Conservation (phyloP, 177 flowering plant species). For the Telopea speciosissima region DNA sequence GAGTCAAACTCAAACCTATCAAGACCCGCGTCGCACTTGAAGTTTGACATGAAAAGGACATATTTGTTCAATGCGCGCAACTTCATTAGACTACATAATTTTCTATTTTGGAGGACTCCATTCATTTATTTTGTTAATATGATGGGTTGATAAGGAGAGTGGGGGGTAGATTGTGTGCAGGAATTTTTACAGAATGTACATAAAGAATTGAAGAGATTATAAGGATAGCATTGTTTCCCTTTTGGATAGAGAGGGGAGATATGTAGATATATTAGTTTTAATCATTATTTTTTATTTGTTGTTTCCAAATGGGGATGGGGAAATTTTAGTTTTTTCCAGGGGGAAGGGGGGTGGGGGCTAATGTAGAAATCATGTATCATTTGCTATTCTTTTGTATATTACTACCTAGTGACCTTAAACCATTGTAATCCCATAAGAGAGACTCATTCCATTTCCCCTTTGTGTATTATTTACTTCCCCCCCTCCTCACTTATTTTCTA, state of each 20-base stretch:
- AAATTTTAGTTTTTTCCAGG: background rate
- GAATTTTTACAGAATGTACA: background rate
- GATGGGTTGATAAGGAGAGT: background rate
- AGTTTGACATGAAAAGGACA: background rate
- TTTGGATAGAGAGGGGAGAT: too few species aligned
- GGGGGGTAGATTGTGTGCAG: background rate
- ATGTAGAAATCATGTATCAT: background rate
- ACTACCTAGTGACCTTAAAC: background rate
- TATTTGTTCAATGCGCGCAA: background rate
- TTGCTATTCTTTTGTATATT: constrained; percentile 7
- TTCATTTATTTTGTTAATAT: background rate
- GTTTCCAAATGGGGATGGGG: background rate
- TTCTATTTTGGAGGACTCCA: too few species aligned
- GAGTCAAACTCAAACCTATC: constrained; percentile 72
- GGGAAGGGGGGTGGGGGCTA: too few species aligned
- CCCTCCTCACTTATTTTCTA: too few species aligned
- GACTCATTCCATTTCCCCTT: background rate
- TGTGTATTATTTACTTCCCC: too few species aligned
- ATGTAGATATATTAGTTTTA: too few species aligned
- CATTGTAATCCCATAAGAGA: background rate
- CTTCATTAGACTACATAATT: background rate
- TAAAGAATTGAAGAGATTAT: too few species aligned
- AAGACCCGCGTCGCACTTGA: constrained; percentile 32
- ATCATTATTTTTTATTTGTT: too few species aligned
- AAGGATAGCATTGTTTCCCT: too few species aligned